Evolutionary conservation across 345 rosid genomes (phyloP).

Genomic region (Turritis glabra): DNA sequence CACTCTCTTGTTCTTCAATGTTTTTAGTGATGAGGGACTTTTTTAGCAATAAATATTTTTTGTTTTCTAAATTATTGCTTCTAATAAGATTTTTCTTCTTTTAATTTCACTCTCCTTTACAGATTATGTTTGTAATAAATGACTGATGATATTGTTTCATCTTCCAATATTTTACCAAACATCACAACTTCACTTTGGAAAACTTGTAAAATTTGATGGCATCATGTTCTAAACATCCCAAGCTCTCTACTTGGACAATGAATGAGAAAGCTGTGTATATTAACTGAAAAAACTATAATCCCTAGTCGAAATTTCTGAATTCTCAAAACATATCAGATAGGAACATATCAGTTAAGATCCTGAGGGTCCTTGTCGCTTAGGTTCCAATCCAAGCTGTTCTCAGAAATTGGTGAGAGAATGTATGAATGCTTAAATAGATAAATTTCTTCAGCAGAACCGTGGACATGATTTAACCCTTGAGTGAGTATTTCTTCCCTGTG

Average conservation of each 20-base stretch:
- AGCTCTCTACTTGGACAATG: neutral
- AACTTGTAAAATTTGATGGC: neutral
- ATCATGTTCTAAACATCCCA: neutral
- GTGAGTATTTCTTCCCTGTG: conserved; percentile 65
- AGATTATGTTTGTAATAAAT: neutral
- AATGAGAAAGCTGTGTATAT: neutral
- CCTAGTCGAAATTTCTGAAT: neutral
- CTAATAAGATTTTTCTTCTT: neutral
- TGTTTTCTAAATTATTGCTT: neutral
- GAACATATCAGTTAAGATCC: neutral
- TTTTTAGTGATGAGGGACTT: neutral
- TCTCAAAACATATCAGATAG: neutral
- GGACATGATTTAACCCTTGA: conserved; percentile 39
- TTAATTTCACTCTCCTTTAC: neutral
- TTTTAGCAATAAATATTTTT: conserved; percentile 25
- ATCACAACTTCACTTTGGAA: neutral
- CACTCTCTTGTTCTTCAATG: conserved; percentile 20
- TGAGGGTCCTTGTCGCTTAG: neutral
- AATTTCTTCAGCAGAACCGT: neutral
- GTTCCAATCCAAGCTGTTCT: conserved; percentile 10
- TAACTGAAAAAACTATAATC: neutral
- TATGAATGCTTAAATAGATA: neutral
- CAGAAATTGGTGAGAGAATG: neutral
- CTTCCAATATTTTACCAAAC: neutral
- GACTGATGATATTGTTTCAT: neutral